A percentile compares a stretch with the other conserved stretches of the same genome.
Evolutionary conservation across 331 rosid species (phyloP).

Genomic region (Dryas integrifolia): DNA sequence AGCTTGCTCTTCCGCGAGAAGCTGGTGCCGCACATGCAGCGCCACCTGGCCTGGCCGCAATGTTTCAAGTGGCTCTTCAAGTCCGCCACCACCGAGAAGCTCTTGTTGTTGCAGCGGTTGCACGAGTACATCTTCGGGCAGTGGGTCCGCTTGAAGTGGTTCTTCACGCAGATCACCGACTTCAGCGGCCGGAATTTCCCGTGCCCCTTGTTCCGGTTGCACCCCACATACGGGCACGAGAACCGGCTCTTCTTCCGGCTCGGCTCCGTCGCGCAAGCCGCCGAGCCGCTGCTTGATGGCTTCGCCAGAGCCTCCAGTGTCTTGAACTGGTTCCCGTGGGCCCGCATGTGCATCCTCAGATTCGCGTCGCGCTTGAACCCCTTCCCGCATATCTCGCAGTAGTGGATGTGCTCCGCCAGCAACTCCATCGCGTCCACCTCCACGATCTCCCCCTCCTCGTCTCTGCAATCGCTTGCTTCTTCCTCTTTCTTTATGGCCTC

Average conservation of each 20-base stretch:
- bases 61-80: conserved; percentile 65
- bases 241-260: conserved; percentile 29
- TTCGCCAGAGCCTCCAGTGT: conserved; percentile 57
- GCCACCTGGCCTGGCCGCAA: conserved; percentile 67
- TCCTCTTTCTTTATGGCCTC: conserved; percentile 18
- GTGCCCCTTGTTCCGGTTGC: conserved; percentile 54
- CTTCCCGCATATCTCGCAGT: conserved; percentile 75
- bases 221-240: conserved; percentile 65
- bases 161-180: conserved; percentile 58
- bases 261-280: neutral
- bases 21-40: conserved; percentile 67
- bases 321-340: conserved; percentile 70
- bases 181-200: conserved; percentile 59
- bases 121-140: conserved; percentile 69
- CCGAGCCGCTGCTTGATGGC: conserved; percentile 22
- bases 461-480: neutral
- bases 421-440: conserved; percentile 63
- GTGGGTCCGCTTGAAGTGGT: conserved; percentile 78
- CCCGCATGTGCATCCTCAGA: conserved; percentile 77
- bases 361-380: conserved; percentile 80
- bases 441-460: conserved; percentile 46
- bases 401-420: conserved; percentile 58
- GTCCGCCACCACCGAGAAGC: conserved; percentile 66
- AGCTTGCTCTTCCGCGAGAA: conserved; percentile 70
- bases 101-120: conserved; percentile 59